Evolutionary conservation across 441 rosid genomes (phyloP), one percentile per base, ranked within the genome.

Genomic region (Isatis lusitanica): DNA sequence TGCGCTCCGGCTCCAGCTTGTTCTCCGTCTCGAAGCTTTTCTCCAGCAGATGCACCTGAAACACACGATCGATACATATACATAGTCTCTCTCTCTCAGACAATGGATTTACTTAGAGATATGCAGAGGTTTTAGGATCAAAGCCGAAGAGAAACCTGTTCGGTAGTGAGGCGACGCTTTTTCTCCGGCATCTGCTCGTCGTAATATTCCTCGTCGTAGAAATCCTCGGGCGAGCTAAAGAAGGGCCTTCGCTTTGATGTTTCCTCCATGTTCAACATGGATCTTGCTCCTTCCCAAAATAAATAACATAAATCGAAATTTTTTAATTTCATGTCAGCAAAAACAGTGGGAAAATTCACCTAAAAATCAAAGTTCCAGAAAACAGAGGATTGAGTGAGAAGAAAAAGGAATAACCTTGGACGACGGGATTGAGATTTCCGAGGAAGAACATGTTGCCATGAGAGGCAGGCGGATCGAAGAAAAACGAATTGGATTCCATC

Each of bases 101-200:
- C 11, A 17, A 4, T 1, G 28, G 28, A 26, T 26, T 2, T 26
- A 26, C 28, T 26, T 26, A 26, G 3, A 3, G 28, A 1, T 1
- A 26, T 26, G 28, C 28, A 1, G 28, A 26, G 2, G 7, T 7
- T 0, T 31, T 16, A 4, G 5, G 10, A n/a, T 6, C 7, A n/a
- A 6, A 46, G 15, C 1, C 6, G 7, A 16, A 21, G 24, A 16
- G 42, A 40, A 6, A 90, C 98, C 96, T 93, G 97, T 64, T 90
- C 88, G 4, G 86, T 56, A 30, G 92, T 87, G 57, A 94, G 97
- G 28, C 98, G 94, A 57, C 98, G 96, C 72, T 94, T 94, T 81
- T 92, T 94, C 79, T 92, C 97, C 26, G 87, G 89, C 66, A 73
- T 43, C 76, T 88, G 97, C 4, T 94, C 97, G 24, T 94, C 97